Percentiles rank a stretch among this genome's conserved stretches.
Conservation (phyloP, 176 grass and related monocot genomes). For the Secale cereale region DNA sequence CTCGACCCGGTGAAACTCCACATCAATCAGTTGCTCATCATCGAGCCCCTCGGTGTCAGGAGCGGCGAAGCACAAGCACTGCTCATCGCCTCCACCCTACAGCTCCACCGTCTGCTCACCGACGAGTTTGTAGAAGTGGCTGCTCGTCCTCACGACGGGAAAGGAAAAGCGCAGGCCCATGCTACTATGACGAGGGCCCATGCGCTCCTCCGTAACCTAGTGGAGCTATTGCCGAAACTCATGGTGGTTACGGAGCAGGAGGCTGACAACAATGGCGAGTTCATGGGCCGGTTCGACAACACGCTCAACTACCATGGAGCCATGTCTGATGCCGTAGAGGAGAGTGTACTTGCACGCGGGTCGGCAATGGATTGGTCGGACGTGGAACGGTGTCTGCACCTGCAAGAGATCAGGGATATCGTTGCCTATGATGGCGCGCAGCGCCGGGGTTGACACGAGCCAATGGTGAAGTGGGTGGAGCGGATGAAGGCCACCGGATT, state of each 20-base stretch:
- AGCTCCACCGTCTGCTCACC: slow-evolving; percentile 42
- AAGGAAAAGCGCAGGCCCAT: background rate
- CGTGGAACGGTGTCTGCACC: slow-evolving; percentile 43
- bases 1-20: slow-evolving; percentile 33
- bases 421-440: slow-evolving; percentile 34
- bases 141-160: background rate
- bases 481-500: slow-evolving; percentile 35
- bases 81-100: slow-evolving; percentile 45
- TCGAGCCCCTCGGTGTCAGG: slow-evolving; percentile 33
- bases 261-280: slow-evolving; percentile 42
- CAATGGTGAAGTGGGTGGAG: slow-evolving; percentile 32
- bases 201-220: slow-evolving; percentile 34
- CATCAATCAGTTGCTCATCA: slow-evolving; percentile 2
- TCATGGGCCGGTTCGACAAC: background rate
- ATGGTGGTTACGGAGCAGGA: slow-evolving; percentile 65
- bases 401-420: slow-evolving; percentile 58
- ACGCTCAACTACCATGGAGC: background rate
- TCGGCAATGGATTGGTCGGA: slow-evolving; percentile 24
- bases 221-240: slow-evolving; percentile 39
- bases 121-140: background rate
- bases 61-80: slow-evolving; percentile 44
- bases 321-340: background rate
- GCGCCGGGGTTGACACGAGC: slow-evolving; percentile 56
- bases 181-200: slow-evolving; percentile 10
- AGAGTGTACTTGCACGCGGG: background rate